phyloP scores from a whole-genome alignment of 345 rosid genomes.

The Gynandropsis gynandra region DNA sequence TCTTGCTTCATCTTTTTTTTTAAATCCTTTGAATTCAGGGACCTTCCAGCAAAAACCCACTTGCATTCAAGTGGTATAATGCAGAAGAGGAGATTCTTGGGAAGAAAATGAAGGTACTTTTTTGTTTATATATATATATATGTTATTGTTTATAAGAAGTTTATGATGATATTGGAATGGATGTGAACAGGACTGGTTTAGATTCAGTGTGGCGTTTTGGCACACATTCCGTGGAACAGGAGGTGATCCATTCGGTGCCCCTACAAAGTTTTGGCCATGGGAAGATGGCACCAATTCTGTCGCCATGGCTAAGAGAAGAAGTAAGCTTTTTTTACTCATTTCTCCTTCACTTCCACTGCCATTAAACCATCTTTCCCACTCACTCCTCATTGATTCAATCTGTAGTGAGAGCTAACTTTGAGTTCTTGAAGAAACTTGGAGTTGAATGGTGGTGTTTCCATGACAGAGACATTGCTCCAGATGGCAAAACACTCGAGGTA shows the following conservation, averaged over 20 bases:
- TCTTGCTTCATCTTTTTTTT: not conserved
- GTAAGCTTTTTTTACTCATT: conserved; percentile 34
- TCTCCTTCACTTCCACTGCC: not conserved
- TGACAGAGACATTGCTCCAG: conserved; percentile 94
- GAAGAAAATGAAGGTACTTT: conserved; percentile 88
- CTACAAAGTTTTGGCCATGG: conserved; percentile 94
- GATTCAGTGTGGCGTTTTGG: conserved; percentile 98
- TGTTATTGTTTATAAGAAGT: not conserved
- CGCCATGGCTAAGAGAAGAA: conserved; percentile 95
- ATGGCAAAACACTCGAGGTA: conserved; percentile 71
- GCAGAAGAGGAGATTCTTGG: conserved; percentile 88
- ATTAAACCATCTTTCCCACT: not conserved
- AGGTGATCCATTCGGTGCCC: conserved; percentile 81
- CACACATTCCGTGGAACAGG: conserved; percentile 94
- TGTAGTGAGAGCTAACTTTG: conserved; percentile 97
- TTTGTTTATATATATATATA: not conserved
- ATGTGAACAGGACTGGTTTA: conserved; percentile 72
- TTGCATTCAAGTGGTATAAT: conserved; percentile 84
- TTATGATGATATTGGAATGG: not conserved
- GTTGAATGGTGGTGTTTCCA: conserved; percentile 96
- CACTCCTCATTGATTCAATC: conserved; percentile 7
- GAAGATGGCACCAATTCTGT: conserved; percentile 94
- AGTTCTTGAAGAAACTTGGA: conserved; percentile 87
- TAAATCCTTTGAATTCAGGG: conserved; percentile 49
- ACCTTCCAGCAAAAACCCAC: conserved; percentile 62